Evolutionary conservation across 2,329 filamentous ascomycete genomes (phyloP).

Genomic region (Cladosporium phlei): DNA sequence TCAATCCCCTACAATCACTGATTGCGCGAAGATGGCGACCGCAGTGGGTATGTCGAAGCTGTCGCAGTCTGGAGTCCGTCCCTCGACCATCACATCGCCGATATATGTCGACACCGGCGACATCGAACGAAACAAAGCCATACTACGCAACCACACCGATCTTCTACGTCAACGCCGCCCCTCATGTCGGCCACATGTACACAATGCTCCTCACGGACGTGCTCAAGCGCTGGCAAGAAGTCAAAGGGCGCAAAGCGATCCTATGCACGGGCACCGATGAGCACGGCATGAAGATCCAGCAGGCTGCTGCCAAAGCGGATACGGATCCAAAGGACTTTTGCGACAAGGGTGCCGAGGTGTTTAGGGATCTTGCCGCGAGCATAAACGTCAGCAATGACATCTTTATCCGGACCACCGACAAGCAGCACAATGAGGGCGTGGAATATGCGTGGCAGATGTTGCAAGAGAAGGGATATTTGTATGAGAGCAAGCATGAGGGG

Average conservation of each 20-base stretch:
- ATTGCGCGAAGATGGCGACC: slow-evolving; percentile 32
- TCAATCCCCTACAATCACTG: slow-evolving; percentile 32
- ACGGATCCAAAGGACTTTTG: slow-evolving; percentile 79
- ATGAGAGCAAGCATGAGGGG: slow-evolving; percentile 79
- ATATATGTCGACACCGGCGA: slow-evolving; percentile 11
- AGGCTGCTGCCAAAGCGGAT: slow-evolving; percentile 67
- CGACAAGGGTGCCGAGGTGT: slow-evolving; percentile 75
- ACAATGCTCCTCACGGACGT: slow-evolving; percentile 88
- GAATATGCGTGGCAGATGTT: slow-evolving; percentile 84
- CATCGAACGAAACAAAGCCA: slow-evolving; percentile 55
- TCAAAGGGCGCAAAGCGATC: slow-evolving; percentile 67
- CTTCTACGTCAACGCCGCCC: slow-evolving; percentile 97
- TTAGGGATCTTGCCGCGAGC: slow-evolving; percentile 66
- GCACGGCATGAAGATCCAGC: slow-evolving; percentile 95
- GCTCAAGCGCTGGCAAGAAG: slow-evolving; percentile 81
- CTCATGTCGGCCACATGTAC: slow-evolving; percentile 92
- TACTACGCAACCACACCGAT: slow-evolving; percentile 96
- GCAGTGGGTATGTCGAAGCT: slow-evolving; percentile 30
- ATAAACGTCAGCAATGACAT: slow-evolving; percentile 71
- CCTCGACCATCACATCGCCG: not conserved
- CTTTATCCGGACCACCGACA: slow-evolving; percentile 89
- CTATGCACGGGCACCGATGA: slow-evolving; percentile 93
- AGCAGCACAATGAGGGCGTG: slow-evolving; percentile 75
- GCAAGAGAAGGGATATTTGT: slow-evolving; percentile 70
- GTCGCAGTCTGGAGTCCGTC: slow-evolving; percentile 9